Percentiles rank a stretch among this genome's conserved stretches.
These are phyloP conservation scores for Hibiscus tridactylites DNA, from an alignment of 345 rosid species.

Conservation along the genomic window DNA sequence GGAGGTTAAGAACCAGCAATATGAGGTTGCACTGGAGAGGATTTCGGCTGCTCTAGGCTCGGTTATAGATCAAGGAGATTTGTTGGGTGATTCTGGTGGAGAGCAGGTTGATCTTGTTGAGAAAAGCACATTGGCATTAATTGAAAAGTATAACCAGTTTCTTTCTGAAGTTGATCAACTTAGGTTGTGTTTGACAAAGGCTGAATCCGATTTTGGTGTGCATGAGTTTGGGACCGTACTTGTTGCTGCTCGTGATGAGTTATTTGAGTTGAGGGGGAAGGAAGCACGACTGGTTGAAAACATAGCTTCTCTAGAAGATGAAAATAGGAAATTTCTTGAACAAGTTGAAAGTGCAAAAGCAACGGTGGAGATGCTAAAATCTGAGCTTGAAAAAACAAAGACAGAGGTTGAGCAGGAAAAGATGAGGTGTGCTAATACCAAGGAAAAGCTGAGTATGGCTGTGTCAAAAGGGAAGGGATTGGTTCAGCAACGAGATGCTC, in stretches of 20 bases:
- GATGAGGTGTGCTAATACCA: slow-evolving; percentile 60
- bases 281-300: slow-evolving; percentile 42
- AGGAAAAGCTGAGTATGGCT: slow-evolving; percentile 93
- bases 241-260: slow-evolving; percentile 50
- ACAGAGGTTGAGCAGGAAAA: slow-evolving; percentile 76
- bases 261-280: slow-evolving; percentile 49
- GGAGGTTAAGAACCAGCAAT: slow-evolving; percentile 23
- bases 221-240: slow-evolving; percentile 50
- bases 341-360: slow-evolving; percentile 47
- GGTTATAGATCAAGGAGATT: slow-evolving; percentile 49
- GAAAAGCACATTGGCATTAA: slow-evolving; percentile 37
- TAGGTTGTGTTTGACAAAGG: slow-evolving; percentile 50
- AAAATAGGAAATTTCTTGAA: slow-evolving; percentile 50
- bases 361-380: slow-evolving; percentile 26
- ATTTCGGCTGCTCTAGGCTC: slow-evolving; percentile 46
- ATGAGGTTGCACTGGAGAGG: slow-evolving; percentile 53
- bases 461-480: slow-evolving; percentile 91
- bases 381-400: slow-evolving; percentile 46
- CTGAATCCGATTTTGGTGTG: slow-evolving; percentile 29
- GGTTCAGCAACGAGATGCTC: slow-evolving; percentile 83
- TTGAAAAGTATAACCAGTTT: slow-evolving; percentile 54
- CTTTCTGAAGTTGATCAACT: slow-evolving; percentile 59
- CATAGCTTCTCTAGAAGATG: slow-evolving; percentile 40
- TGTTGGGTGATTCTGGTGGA: slow-evolving; percentile 41
- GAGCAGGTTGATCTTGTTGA: slow-evolving; percentile 56